Conservation (phyloP, 345 rosid genomes). For the Linum trigynum region DNA sequence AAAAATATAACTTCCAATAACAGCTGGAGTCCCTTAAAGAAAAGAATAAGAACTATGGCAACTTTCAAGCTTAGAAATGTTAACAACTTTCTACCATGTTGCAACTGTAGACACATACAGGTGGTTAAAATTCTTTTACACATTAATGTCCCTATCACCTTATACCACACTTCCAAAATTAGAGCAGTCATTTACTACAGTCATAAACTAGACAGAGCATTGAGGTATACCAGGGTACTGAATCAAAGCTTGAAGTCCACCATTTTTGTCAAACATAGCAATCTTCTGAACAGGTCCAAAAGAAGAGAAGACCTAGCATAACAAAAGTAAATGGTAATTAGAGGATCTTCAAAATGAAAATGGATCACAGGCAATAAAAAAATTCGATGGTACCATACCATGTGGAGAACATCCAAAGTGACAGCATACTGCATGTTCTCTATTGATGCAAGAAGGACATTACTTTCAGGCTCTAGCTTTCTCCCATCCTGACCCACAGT, state of each 20-base stretch:
- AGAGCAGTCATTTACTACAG: no score
- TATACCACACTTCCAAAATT: no score
- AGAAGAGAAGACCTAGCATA: conserved; percentile 71
- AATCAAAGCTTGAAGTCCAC: conserved; percentile 86
- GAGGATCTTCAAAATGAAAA: background rate
- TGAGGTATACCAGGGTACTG: conserved; percentile 56
- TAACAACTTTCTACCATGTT: no score
- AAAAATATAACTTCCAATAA: no score
- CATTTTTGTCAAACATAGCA: conserved; percentile 98
- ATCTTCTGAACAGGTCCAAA: conserved; percentile 95
- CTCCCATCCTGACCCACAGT: conserved; percentile 78
- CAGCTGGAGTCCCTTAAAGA: no score
- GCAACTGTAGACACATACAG: no score
- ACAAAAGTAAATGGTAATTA: background rate
- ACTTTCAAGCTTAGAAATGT: background rate
- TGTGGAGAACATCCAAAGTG: conserved; percentile 88
- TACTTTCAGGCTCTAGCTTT: conserved; percentile 94
- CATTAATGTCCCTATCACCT: no score
- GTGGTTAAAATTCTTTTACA: no score
- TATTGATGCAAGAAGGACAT: conserved; percentile 96
- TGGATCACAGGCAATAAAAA: no score
- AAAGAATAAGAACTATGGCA: background rate
- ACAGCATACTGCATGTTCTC: conserved; percentile 99
- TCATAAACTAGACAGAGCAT: background rate
- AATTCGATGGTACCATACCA: conserved; percentile 33